These are phyloP conservation scores for Zalerion maritima DNA, from an alignment of 495 filamentous ascomycete genomes.

Conservation along the genomic window DNA sequence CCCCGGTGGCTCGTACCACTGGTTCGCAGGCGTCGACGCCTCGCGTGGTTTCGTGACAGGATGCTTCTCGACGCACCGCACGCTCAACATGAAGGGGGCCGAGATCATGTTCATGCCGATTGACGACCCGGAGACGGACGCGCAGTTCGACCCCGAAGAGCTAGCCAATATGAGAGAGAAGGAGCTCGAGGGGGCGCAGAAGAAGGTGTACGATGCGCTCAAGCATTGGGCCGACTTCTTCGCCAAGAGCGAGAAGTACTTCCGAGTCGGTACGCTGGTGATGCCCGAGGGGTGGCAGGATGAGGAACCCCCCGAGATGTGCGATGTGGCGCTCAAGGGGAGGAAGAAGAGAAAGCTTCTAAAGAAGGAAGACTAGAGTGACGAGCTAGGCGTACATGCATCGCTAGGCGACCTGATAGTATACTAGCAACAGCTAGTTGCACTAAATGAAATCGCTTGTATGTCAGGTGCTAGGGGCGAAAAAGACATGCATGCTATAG, in stretches of 20 bases:
- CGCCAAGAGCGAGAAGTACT: conserved; percentile 57
- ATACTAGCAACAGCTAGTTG: neutral
- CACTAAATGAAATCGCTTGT: too few relatives aligned
- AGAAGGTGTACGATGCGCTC: conserved; percentile 41
- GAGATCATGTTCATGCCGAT: conserved; percentile 80
- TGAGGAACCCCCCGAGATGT: conserved; percentile 28
- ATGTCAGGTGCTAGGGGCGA: too few relatives aligned
- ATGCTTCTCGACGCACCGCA: conserved; percentile 79
- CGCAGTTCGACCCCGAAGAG: conserved; percentile 34
- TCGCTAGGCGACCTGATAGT: too few relatives aligned
- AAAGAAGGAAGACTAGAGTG: conserved; percentile 10
- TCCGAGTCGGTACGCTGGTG: conserved; percentile 52
- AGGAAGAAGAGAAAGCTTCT: conserved; percentile 26
- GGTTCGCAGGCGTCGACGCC: conserved; percentile 80
- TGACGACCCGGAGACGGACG: conserved; percentile 44
- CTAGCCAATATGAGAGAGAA: conserved; percentile 38
- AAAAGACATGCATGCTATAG: too few relatives aligned
- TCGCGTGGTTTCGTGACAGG: conserved; percentile 90
- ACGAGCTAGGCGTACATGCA: too few relatives aligned
- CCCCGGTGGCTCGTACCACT: conserved; percentile 73
- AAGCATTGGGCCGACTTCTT: conserved; percentile 67
- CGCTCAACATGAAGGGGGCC: conserved; percentile 65
- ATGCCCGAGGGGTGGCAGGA: conserved; percentile 30
- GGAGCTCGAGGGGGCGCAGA: conserved; percentile 35
- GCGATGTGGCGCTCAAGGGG: conserved; percentile 27